A percentile compares a stretch with the other conserved stretches of the same genome.
phyloP scores from a whole-genome alignment of 2,329 filamentous ascomycete species.

The Beauveria varroae region DNA sequence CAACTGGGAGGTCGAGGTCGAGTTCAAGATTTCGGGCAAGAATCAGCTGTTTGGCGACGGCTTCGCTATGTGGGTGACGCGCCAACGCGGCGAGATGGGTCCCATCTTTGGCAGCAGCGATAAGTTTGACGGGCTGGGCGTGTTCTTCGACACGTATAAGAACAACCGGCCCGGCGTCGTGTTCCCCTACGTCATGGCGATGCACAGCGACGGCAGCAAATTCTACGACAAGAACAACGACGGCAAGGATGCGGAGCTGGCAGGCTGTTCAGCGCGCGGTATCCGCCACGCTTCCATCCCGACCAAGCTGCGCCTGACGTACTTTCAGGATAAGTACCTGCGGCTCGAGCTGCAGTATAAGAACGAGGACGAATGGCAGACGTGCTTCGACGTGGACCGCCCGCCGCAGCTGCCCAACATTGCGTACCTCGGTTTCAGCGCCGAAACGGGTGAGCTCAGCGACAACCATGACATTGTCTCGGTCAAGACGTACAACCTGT shows the following conservation, averaged over 20 bases:
- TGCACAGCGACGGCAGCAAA: constrained; percentile 88
- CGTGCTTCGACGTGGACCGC: constrained; percentile 72
- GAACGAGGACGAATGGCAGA: constrained; percentile 75
- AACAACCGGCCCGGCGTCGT: constrained; percentile 94
- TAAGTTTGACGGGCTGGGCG: constrained; percentile 84
- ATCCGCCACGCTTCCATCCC: constrained; percentile 72
- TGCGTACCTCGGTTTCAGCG: constrained; percentile 68
- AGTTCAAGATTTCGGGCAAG: constrained; percentile 87
- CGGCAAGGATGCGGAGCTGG: constrained; percentile 86
- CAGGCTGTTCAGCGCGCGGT: constrained; percentile 89
- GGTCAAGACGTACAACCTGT: constrained; percentile 80
- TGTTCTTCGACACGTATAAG: constrained; percentile 99
- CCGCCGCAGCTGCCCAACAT: constrained; percentile 72
- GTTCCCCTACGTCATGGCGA: constrained; percentile 98
- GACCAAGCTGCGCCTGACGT: constrained; percentile 82
- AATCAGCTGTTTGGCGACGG: constrained; percentile 92
- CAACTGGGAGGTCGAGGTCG: constrained; percentile 97
- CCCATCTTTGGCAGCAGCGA: constrained; percentile 84
- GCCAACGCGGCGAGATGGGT: constrained; percentile 73
- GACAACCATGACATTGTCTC: constrained; percentile 97
- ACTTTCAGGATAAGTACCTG: constrained; percentile 92
- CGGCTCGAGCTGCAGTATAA: constrained; percentile 94
- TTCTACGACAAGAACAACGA: constrained; percentile 89
- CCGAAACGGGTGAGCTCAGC: constrained; percentile 90
- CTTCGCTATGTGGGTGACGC: constrained; percentile 96